Evolutionary conservation across 768 basidiomycete genomes (phyloP).

Genomic region (Cubamyces lactineus): DNA sequence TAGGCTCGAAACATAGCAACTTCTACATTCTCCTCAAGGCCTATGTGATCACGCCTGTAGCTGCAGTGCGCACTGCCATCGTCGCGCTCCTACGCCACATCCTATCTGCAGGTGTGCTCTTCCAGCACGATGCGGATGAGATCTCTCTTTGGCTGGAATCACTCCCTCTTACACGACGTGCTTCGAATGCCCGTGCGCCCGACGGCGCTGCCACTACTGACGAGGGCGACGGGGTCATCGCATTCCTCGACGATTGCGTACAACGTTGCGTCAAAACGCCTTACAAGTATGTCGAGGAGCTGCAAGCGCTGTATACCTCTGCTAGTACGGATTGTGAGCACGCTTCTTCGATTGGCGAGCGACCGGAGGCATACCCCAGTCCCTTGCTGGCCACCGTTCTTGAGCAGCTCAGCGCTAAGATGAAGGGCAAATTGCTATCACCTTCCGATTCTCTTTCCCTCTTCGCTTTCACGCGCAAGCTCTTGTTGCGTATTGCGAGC

Average conservation of each 20-base stretch:
- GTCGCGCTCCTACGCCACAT: conserved; percentile 59
- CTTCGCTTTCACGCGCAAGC: conserved; percentile 61
- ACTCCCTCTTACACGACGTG: conserved; percentile 52
- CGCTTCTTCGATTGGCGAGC: conserved; percentile 16
- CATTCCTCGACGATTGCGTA: conserved; percentile 86
- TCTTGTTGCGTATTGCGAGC: conserved; percentile 59
- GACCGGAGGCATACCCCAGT: conserved; percentile 53
- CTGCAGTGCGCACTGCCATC: conserved; percentile 56
- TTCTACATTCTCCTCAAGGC: conserved; percentile 73
- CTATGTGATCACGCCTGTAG: conserved; percentile 52
- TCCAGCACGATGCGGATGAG: conserved; percentile 77
- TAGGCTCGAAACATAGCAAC: conserved; percentile 57
- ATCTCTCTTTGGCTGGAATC: conserved; percentile 73
- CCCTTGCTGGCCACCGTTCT: conserved; percentile 80
- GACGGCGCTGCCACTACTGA: conserved; percentile 57
- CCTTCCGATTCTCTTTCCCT: conserved; percentile 68
- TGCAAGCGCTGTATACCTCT: conserved; percentile 41
- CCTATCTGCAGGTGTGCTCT: conserved; percentile 75
- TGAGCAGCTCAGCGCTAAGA: conserved; percentile 76
- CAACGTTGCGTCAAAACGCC: conserved; percentile 82
- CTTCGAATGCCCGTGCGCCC: conserved; percentile 44
- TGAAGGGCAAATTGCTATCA: conserved; percentile 54
- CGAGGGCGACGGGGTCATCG: conserved; percentile 58
- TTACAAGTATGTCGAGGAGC: conserved; percentile 82
- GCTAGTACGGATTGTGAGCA: neutral